phyloP scores from a whole-genome alignment of 495 filamentous ascomycete species.

The Aspergillus egyptiacus region DNA sequence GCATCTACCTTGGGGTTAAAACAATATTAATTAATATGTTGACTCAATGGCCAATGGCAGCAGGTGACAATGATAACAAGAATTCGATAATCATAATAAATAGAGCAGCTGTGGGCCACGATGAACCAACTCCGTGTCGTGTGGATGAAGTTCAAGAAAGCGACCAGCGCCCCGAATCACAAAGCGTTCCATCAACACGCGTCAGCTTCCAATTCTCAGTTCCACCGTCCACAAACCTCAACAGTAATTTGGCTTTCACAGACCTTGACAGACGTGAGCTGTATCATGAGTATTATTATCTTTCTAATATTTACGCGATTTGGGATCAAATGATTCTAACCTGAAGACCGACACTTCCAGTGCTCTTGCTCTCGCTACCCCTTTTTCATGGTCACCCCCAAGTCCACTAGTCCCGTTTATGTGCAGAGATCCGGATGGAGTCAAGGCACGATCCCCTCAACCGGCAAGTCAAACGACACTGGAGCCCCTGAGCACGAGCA shows the following conservation, averaged over 20 bases:
- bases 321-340: background rate
- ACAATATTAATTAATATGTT: slow-evolving; percentile 4
- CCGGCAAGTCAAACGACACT: background rate
- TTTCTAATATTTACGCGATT: background rate
- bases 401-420: slow-evolving; percentile 3
- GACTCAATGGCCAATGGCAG: background rate
- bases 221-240: too few relatives aligned
- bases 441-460: background rate
- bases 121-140: background rate
- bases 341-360: background rate
- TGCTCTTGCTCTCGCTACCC: background rate
- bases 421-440: slow-evolving; percentile 7
- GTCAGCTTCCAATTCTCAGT: too few relatives aligned
- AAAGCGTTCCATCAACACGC: slow-evolving; percentile 2
- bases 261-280: too few relatives aligned
- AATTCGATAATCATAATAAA: slow-evolving; percentile 6
- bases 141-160: slow-evolving; percentile 1
- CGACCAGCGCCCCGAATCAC: too few relatives aligned
- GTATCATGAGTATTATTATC: background rate
- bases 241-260: too few relatives aligned
- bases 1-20: background rate
- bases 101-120: slow-evolving; percentile 1
- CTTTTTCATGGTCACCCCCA: slow-evolving; percentile 2
- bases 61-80: slow-evolving; percentile 4
- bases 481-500: slow-evolving; percentile 6